Conservation (phyloP, 139 green algal species). For the Edaphochlamys debaryana region DNA sequence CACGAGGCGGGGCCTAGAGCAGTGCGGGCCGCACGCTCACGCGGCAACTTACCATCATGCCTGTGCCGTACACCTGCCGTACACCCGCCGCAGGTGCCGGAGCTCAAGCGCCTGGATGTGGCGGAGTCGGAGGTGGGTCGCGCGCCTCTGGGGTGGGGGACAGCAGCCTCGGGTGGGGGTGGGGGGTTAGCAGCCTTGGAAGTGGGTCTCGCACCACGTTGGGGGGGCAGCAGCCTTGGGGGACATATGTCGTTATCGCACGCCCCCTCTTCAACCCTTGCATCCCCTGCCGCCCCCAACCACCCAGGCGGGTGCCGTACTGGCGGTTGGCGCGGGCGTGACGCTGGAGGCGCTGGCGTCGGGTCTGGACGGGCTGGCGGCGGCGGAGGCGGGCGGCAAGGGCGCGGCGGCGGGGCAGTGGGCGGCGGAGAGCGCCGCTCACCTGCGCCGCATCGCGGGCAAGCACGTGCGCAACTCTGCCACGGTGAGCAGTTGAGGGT, state of each 20-base stretch:
- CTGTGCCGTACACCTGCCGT: not conserved
- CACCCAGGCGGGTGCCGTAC: not conserved
- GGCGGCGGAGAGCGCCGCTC: constrained; percentile 40
- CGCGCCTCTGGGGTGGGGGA: not conserved
- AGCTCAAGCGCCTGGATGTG: constrained; percentile 7
- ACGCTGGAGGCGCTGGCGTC: constrained; percentile 52
- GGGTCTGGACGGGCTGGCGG: constrained; percentile 7
- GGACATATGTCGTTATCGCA: too few relatives aligned
- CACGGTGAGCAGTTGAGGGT: too few relatives aligned
- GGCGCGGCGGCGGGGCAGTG: constrained; percentile 13
- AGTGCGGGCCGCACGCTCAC: too few relatives aligned
- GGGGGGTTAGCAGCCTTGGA: not conserved
- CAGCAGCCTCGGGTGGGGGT: not conserved
- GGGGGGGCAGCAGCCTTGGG: not conserved
- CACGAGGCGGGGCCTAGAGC: too few relatives aligned
- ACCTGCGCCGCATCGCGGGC: constrained; percentile 70
- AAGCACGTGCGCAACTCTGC: constrained; percentile 73
- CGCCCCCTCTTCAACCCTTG: not conserved
- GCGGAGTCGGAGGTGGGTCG: too few relatives aligned
- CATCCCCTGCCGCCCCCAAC: not conserved
- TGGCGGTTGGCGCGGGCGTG: constrained; percentile 49
- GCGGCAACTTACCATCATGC: too few relatives aligned
- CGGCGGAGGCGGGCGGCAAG: not conserved
- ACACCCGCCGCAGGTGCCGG: not conserved
- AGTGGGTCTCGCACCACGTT: not conserved